Evolutionary conservation across 139 green algal species (phyloP), one percentile per base, ranked within the genome.

Genomic region (Tetraselmis striata): DNA sequence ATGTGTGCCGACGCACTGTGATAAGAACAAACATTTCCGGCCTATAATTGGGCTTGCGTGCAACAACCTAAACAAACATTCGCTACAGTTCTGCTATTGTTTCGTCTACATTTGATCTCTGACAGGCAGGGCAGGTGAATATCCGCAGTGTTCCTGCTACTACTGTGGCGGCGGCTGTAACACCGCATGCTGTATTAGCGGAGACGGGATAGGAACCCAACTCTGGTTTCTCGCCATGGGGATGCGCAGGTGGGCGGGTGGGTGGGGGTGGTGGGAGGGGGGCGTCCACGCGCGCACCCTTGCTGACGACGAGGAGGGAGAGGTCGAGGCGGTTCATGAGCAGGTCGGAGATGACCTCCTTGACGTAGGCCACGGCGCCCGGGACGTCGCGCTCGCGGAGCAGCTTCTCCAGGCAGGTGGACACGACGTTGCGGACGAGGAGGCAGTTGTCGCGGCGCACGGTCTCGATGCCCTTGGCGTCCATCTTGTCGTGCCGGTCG

Each of bases 391-490:
- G 87, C 32, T 96, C 67, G 18, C 98, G 95, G 24, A 99, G 92
- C 80, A 99, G 96, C 77, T 92, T 94, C 77, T 98, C 89, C 85
- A 99, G 90, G 83, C 90, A 94, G 23, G 91, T 96, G 23, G 89
- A 94, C 59, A 97, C 91, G 81, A 97, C 88, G 31, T 96, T 96
- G 24, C 93, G 82, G 81, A 99, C 96, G 79, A 99, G 90, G 85
- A 97, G 86, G 90, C 96, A 99, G 90, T 99, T 99, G 91, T 99
- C 97, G 24, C 97, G 90, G 23, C 97, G 91, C 77, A 99, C 96
- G 1, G 96, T 99, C 93, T 99, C 97, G 78, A 99, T 99, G 76
- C 97, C 96, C 89, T 98, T 98, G 86, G 91, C 95, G 91, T 99
- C 96, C 90, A 99, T 99, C 89, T 99, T 99, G 91, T 98, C 96